These are phyloP conservation scores for Fusarium nodosum DNA, from an alignment of 2,329 filamentous ascomycete genomes.

Conservation along the genomic window DNA sequence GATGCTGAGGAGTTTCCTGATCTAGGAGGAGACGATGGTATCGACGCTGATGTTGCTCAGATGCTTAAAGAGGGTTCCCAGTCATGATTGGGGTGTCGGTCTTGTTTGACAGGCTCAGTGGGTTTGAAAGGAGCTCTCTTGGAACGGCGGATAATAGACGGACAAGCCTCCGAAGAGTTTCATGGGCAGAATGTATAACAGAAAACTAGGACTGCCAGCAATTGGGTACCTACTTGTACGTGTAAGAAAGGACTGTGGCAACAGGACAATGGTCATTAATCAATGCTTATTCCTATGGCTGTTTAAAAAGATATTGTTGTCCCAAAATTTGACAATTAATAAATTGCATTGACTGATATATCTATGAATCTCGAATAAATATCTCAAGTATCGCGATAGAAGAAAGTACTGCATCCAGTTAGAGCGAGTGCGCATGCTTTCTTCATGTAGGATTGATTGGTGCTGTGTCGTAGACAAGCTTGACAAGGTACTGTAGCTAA, in stretches of 20 bases:
- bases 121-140: constrained; percentile 3
- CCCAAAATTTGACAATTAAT: not conserved
- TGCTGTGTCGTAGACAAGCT: not conserved
- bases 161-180: not conserved
- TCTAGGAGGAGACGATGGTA: constrained; percentile 67
- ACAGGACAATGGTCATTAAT: not conserved
- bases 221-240: constrained; percentile 2
- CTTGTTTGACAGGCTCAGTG: constrained; percentile 1
- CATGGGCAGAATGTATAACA: constrained; percentile 13
- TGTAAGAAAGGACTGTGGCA: not conserved
- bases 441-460: constrained; percentile 41
- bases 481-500: not conserved
- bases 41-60: constrained; percentile 69
- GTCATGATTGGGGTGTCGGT: constrained; percentile 21
- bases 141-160: not conserved
- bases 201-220: constrained; percentile 1
- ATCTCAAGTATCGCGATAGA: not conserved
- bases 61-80: constrained; percentile 58
- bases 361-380: too few relatives aligned
- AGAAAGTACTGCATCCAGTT: not conserved
- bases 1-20: constrained; percentile 67
- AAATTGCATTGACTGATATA: not conserved
- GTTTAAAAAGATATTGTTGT: not conserved
- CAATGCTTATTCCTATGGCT: not conserved
- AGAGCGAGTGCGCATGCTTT: constrained; percentile 6